Conservation (phyloP, 495 filamentous ascomycete species). For the Penicillium malachiteum region DNA sequence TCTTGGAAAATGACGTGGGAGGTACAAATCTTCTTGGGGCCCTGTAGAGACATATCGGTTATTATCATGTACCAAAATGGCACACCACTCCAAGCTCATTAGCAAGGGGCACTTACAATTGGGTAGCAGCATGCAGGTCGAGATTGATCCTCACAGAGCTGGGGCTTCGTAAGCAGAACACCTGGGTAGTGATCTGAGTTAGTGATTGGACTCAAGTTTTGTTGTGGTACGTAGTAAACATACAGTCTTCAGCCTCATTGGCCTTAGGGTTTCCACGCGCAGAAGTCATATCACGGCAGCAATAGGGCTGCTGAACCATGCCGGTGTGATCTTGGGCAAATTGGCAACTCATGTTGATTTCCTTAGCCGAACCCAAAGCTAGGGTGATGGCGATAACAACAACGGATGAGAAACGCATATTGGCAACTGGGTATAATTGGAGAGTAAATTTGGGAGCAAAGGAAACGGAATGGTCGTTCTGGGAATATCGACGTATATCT, state of each 20-base stretch:
- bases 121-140: conserved; percentile 29
- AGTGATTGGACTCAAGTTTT: not conserved
- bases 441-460: not conserved
- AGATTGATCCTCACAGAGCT: conserved; percentile 30
- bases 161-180: conserved; percentile 15
- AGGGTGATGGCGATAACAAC: conserved; percentile 20
- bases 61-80: not conserved
- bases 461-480: not conserved
- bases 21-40: conserved; percentile 32
- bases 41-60: conserved; percentile 14
- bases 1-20: conserved; percentile 26
- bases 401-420: conserved; percentile 34
- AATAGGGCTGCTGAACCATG: conserved; percentile 39
- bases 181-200: conserved; percentile 1
- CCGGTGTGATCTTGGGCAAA: conserved; percentile 35
- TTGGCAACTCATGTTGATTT: conserved; percentile 33
- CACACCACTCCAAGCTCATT: not conserved
- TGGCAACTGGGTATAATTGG: conserved; percentile 5
- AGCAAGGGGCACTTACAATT: conserved; percentile 7
- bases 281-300: conserved; percentile 32
- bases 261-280: conserved; percentile 24
- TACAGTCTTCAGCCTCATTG: conserved; percentile 33
- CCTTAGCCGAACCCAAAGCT: conserved; percentile 22
- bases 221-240: not conserved
- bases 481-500: conserved; percentile 11